Evolutionary conservation across 1,284 basidiomycete species (phyloP), one percentile per base, ranked within the genome.

Genomic region (Prillingera fragicola): DNA sequence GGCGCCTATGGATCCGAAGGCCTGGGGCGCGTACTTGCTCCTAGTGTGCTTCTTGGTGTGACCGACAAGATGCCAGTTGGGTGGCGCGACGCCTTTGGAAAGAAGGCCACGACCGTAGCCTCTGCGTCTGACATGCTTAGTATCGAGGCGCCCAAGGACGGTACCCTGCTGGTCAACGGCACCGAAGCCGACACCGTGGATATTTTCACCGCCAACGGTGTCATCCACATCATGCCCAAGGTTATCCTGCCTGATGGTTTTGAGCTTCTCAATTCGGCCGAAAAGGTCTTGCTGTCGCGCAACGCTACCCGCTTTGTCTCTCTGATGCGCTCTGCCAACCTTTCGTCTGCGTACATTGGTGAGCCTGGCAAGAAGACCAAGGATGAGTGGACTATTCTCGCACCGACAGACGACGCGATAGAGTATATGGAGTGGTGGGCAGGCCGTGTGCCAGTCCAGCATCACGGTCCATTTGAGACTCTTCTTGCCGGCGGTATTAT

Each of bases 291-390:
- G 1, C 47, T 72, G 0, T 65, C 87, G 1, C 77, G 96, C 48
- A 89, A 96, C 60, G 95, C 91, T 64, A 87, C 86, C 1, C 78
- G 79, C 23, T 97, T 98, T 65, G 88, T 98, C 36, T 84, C 84
- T 3, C 75, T 95, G 24, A 74, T 96, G 28, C 87, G 87, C 52
- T 84, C 86, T 4, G 85, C 86, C 35, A 77, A 85, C 50, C 78
- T 96, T 35, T 81, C 79, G 0, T 69, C 77, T 21, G 51, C 44
- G 29, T 80, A 90, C 54, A 80, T 96, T 60, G 88, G 94, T 53
- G 60, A 66, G 25, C 50, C 56, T 2, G 57, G 57, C 15, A 52
- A 82, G 14, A 69, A 73, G 12, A 34, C 23, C 22, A 50, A 35
- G 39, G 45, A 33, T 19, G 80, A 56, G 14, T 77, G 84, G 68